Base-by-base conservation (phyloP, 371 early-diverging fungal genomes). In the Mucor mucedo region DNA sequence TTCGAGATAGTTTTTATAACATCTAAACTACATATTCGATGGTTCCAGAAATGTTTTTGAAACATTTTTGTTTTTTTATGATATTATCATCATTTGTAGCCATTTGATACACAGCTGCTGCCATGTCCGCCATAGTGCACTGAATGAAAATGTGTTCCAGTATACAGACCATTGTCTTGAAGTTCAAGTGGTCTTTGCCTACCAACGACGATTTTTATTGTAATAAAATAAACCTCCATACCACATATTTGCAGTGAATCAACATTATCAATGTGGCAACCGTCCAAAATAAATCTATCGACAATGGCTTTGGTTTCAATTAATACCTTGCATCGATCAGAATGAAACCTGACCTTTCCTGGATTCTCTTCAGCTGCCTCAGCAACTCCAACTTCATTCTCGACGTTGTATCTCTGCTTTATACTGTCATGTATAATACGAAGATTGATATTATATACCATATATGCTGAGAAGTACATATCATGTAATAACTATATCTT, bases 391-490 rank as follows among this genome's bases (percentile, higher is more conserved):
- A 58, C 27, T 14, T 63, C 52, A 42, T 41, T 52, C 38, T 63
- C 58, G 11, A 44, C 42, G 40, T 63, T 63, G 56, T 55, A 49
- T 40, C 56, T 55, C 32, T 62, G 63, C 39, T 41, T 48, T 13
- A 62, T 48, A 35, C 50, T 62, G 52, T 62, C 63, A 62, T 62
- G 49, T 29, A 62, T 32, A 16, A 62, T 62, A 35, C 63, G 27
- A 21, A 62, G 29, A 49, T 62, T 56, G 3, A 62, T 50, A 33
- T 62, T 62, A 29, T 55, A 29, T 7, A 11, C 48, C n/a, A 40
- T n/a, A n/a, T n/a, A n/a, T n/a, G n/a, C n/a, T 62, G 30, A 40
- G 30, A 13, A 48, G 55, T 30, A 10, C n/a, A 56, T 62, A 13
- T 62, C 63, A 49, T 62, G 63, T 10, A 62, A 7, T 35, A 44